Conservation (phyloP, 1,139 yeast genomes). For the Groenewaldozyma auringiensis region DNA sequence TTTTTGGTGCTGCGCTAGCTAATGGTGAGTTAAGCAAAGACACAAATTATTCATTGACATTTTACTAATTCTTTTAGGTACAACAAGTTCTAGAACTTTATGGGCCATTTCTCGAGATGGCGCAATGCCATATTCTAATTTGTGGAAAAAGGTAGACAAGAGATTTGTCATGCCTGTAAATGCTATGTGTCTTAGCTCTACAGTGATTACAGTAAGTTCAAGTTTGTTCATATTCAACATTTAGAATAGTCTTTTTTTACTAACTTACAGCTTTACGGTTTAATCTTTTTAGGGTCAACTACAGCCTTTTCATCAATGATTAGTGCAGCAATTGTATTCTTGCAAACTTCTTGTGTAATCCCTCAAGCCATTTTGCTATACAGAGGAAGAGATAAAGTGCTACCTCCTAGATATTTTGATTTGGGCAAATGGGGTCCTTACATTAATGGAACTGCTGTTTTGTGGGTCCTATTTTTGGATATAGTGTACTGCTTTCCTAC, state of each 20-base stretch:
- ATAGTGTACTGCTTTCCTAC: constrained; percentile 68
- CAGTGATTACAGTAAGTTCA: neutral
- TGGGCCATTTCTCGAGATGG: constrained; percentile 10
- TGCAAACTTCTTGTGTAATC: constrained; percentile 5
- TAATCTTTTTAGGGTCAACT: constrained; percentile 8
- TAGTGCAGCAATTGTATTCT: constrained; percentile 7
- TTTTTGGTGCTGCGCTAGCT: constrained; percentile 52
- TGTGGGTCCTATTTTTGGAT: constrained; percentile 56
- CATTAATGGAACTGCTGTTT: constrained; percentile 50
- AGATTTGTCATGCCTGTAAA: constrained; percentile 7
- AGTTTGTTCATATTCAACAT: neutral
- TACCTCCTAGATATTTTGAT: constrained; percentile 37
- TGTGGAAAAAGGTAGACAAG: constrained; percentile 9
- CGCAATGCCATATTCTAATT: constrained; percentile 33
- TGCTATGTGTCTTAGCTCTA: constrained; percentile 4
- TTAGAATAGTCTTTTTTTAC: too few species aligned
- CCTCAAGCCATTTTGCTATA: constrained; percentile 6
- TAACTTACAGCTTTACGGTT: constrained; percentile 5
- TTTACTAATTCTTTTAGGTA: neutral
- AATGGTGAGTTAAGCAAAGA: neutral
- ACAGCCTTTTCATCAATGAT: constrained; percentile 8
- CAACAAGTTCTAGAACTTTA: constrained; percentile 6
- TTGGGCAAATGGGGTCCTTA: constrained; percentile 51
- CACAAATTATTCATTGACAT: neutral
- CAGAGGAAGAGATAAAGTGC: constrained; percentile 6